Evolutionary conservation across 371 early-diverging fungal genomes (phyloP), one percentile per base, ranked within the genome.

Genomic region (Mortierella sp.): DNA sequence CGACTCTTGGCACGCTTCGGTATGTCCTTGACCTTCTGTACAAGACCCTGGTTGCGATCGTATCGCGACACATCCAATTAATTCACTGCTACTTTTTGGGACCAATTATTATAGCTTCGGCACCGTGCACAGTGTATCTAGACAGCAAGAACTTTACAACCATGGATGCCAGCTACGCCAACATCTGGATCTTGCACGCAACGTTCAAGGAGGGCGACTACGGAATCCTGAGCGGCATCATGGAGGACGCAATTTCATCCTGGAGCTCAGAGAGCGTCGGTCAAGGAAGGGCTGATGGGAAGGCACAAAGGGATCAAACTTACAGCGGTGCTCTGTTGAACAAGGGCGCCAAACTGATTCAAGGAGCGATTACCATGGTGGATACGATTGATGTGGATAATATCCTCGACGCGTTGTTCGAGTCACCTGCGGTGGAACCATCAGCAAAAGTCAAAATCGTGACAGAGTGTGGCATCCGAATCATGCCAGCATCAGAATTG

Each of bases 141-240:
- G 91, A 92, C 44, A 89, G 82, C 74, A 76, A 77, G 9, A 80
- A 87, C 45, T 75, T 88, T 24, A 77, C 85, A 3, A 89, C 90
- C 42, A 92, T 94, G 92, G 93, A 94, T 78, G 94, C 94, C 6
- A 80, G 90, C 38, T 84, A 91, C 54, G 94, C 96, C 8, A 87
- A 89, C 11, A 88, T 90, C 26, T 95, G 95, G 94, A 80, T 88
- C 9, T 75, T 96, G 7, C 82, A 88, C 0, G 87, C 80, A n/a
- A 26, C 70, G 0, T 86, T 86, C 74, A 86, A 76, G 70, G 63
- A 54, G 7, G 87, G 80, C 47, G 80, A 82, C 38, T 78, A 76
- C 54, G 83, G 87, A 10, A 74, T 86, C 10, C 73, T 86, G 34
- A 75, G 82, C 42, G 87, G 80, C n/a, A 80, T 86, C 28, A 24